These are phyloP conservation scores for Alternaria metachromatica DNA, from an alignment of 2,329 filamentous ascomycete species.

Conservation along the genomic window DNA sequence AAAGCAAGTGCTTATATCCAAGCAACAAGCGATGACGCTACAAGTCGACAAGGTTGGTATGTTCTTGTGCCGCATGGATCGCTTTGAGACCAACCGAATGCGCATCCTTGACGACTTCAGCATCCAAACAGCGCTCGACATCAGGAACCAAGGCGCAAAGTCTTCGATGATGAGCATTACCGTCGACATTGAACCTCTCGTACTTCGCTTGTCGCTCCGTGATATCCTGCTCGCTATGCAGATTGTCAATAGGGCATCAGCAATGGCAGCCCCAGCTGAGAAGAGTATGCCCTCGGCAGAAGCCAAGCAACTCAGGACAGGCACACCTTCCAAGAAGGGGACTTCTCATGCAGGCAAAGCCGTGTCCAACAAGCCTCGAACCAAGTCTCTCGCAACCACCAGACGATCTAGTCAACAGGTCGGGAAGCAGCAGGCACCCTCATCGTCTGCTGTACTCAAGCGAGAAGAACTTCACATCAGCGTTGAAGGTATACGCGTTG, in stretches of 20 bases:
- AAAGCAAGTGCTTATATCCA: conserved; percentile 89
- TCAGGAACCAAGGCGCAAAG: conserved; percentile 64
- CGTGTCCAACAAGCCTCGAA: conserved; percentile 54
- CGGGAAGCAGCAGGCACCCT: conserved; percentile 62
- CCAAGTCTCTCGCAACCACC: conserved; percentile 55
- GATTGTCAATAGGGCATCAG: conserved; percentile 88
- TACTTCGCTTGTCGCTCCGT: conserved; percentile 86
- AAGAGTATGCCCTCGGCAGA: conserved; percentile 58
- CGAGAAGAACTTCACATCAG: conserved; percentile 84
- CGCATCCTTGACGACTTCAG: conserved; percentile 98
- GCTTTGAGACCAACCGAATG: conserved; percentile 86
- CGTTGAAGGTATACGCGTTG: conserved; percentile 86
- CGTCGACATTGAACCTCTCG: conserved; percentile 87
- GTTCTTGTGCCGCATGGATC: conserved; percentile 99
- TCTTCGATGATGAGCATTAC: conserved; percentile 77
- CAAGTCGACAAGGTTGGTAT: conserved; percentile 95
- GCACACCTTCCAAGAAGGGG: conserved; percentile 55
- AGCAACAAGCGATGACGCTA: conserved; percentile 91
- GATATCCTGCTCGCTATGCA: conserved; percentile 95
- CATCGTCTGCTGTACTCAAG: conserved; percentile 63
- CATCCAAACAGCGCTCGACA: conserved; percentile 86
- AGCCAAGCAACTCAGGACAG: conserved; percentile 61
- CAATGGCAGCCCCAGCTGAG: conserved; percentile 71
- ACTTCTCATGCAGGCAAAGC: conserved; percentile 57
- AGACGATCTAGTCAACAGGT: conserved; percentile 59